Evolutionary conservation across 805 yeast genomes (phyloP), one percentile per base, ranked within the genome.

Genomic region (Candida pini): DNA sequence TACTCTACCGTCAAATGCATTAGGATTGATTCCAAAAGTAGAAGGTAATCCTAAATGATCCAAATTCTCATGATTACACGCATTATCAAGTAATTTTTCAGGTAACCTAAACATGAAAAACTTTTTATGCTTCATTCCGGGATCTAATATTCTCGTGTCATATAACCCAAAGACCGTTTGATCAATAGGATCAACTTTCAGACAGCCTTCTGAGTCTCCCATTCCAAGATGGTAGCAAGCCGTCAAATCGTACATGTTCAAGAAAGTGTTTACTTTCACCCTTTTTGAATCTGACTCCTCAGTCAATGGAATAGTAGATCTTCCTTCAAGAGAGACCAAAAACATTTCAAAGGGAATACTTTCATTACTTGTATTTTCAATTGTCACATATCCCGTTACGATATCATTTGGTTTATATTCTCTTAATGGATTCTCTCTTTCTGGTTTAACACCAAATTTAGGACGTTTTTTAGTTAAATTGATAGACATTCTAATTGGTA

Each of bases 381-480:
- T 59, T 0, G 53, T 43, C 6, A 71, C 57, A 45, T 69, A 74
- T 0, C 90, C 90, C 47, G 73, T 69, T 10, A 81, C 63, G 15
- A 65, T 64, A 49, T 81, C 88, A n/a, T 86, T 86, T 9, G 80
- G 78, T 14, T 73, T 73, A 49, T 72, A 81, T 51, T 78, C 84
- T 38, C 66, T 64, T 18, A 71, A 48, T 25, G 60, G 51, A 12
- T 53, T 47, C 33, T 63, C 68, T n/a, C 48, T 40, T 22, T 54
- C 53, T 6, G 39, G 21, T 9, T 25, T 21, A 4, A 33, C n/a
- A 7, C 49, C 46, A 4, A 35, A 13, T 25, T 26, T 31, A 0
- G 78, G 76, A 3, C 63, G 60, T 16, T 49, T 45, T 36, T 66
- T 67, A 2, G 78, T 71, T 8, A 73, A 66, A 12, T 40, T 41